Base-by-base conservation (phyloP, 2,329 filamentous ascomycete species). In the Sarocladium strictum region DNA sequence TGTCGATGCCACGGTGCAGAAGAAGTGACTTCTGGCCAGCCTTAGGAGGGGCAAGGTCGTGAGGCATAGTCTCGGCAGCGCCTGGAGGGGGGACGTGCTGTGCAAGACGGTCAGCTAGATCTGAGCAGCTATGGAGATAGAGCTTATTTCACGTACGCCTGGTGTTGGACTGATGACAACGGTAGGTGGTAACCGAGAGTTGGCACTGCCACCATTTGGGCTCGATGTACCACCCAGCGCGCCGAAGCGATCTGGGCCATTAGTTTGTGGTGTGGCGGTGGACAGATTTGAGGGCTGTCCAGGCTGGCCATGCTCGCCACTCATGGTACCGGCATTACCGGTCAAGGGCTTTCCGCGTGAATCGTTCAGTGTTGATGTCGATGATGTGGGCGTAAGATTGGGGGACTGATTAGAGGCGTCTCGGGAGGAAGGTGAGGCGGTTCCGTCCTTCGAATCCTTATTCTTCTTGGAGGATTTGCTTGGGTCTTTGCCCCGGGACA, bases 1-100 rank as follows among this genome's bases (percentile, higher is more conserved):
- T 95, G 2, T 92, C 96, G 23, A 90, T 94, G 55, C 69, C 68
- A 57, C 93, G 87, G 68, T 97, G 91, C 64, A 95, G 84, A 63
- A 90, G 76, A 19, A 56, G 45, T 6, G 90, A 94, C 77, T 97
- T 97, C 66, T 88, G 83, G 54, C 90, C 90, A 41, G 89, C 86
- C 72, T 97, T 96, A 17, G 94, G 94, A 54, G 94, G 94, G 27
- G 91, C 90, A 56, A 99, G 85, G 68, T 99, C 94, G 66, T 95
- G 90, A 53, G 94, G 94, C 93, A 99, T 97, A 5, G 93, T 97
- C 75, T 99, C 94, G 60, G 92, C 88, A 56, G 92, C 87, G 61
- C 94, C 94, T 49, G 94, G 94, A 58, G 91, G 91, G 52, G 94
- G 92, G 43, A 94, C 78, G 74, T 99, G 94, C 91, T 72, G 35